Evolutionary conservation across 306 rosid species (phyloP).

Genomic region (Cercis canadensis): DNA sequence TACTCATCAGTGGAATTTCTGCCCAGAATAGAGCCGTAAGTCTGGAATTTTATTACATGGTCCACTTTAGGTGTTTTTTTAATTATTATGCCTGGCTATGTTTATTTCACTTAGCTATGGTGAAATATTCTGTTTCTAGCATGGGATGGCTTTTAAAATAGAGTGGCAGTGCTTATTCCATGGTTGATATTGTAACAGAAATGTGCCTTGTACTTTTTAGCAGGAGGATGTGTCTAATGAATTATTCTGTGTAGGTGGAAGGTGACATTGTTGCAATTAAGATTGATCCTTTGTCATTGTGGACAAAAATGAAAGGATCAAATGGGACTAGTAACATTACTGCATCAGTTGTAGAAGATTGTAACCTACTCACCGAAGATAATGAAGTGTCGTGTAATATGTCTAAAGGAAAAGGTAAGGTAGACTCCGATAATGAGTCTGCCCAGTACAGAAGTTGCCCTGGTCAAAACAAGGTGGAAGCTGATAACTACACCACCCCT

Average conservation of each 20-base stretch:
- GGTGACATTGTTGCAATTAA: slow-evolving; percentile 83
- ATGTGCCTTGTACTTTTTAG: no score
- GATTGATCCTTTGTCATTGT: slow-evolving; percentile 68
- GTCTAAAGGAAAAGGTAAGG: slow-evolving; percentile 59
- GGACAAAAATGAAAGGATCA: slow-evolving; percentile 86
- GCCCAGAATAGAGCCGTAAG: slow-evolving; percentile 98
- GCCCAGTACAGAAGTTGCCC: slow-evolving; percentile 37
- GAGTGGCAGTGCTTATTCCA: no score
- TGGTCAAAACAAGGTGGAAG: slow-evolving; percentile 57
- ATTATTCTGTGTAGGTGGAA: slow-evolving; percentile 68
- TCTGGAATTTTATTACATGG: slow-evolving; percentile 24
- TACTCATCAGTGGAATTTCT: slow-evolving; percentile 66
- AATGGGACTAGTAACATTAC: slow-evolving; percentile 46
- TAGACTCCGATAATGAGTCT: slow-evolving; percentile 44
- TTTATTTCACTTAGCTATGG: no score
- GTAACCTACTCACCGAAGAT: slow-evolving; percentile 47
- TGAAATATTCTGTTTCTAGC: no score
- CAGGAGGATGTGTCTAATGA: slow-evolving; percentile 30
- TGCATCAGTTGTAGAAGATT: slow-evolving; percentile 45
- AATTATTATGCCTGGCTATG: no score
- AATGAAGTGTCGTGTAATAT: slow-evolving; percentile 39
- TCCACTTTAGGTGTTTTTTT: background rate
- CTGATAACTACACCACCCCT: slow-evolving; percentile 35
- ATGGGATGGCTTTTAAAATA: no score
- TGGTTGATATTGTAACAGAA: no score